Conservation (phyloP, 352 stramenopile genomes). For the Phytophthora chlamydospora region DNA sequence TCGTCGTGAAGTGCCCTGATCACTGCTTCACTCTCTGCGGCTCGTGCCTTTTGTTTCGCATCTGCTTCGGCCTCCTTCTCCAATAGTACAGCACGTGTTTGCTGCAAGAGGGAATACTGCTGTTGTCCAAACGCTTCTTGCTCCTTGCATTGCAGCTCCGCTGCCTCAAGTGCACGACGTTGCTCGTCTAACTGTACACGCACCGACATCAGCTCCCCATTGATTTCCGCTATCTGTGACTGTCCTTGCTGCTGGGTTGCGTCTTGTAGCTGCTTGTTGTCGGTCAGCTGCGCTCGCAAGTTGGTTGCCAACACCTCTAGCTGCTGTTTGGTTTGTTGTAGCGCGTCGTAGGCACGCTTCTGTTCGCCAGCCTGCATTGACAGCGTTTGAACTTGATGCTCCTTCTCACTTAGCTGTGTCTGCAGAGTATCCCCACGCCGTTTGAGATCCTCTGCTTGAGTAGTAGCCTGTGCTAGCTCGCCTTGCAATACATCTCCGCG, state of each 20-base stretch:
- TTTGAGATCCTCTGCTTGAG: constrained; percentile 48
- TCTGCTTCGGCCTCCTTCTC: constrained; percentile 59
- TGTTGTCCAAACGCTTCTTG: constrained; percentile 60
- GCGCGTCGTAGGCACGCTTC: constrained; percentile 51
- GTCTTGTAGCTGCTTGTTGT: constrained; percentile 61
- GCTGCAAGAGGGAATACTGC: constrained; percentile 61
- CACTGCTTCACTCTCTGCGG: constrained; percentile 33
- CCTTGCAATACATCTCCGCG: constrained; percentile 49
- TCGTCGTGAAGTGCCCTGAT: constrained; percentile 49
- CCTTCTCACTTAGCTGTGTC: constrained; percentile 54
- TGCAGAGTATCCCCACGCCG: constrained; percentile 58
- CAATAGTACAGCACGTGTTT: constrained; percentile 44
- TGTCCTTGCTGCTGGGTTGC: constrained; percentile 60
- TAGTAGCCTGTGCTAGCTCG: constrained; percentile 42
- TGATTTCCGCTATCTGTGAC: constrained; percentile 68
- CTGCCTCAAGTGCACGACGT: constrained; percentile 66
- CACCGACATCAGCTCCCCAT: constrained; percentile 73
- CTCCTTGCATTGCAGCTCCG: constrained; percentile 71
- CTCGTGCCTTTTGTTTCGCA: constrained; percentile 46
- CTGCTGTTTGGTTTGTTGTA: constrained; percentile 72
- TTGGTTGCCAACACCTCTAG: constrained; percentile 67
- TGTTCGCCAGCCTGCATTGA: constrained; percentile 64
- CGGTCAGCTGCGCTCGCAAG: constrained; percentile 62
- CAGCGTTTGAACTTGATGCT: constrained; percentile 64
- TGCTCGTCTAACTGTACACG: constrained; percentile 81